These are phyloP conservation scores for Albifimbria verrucaria DNA, from an alignment of 2,329 filamentous ascomycete species.

Conservation along the genomic window DNA sequence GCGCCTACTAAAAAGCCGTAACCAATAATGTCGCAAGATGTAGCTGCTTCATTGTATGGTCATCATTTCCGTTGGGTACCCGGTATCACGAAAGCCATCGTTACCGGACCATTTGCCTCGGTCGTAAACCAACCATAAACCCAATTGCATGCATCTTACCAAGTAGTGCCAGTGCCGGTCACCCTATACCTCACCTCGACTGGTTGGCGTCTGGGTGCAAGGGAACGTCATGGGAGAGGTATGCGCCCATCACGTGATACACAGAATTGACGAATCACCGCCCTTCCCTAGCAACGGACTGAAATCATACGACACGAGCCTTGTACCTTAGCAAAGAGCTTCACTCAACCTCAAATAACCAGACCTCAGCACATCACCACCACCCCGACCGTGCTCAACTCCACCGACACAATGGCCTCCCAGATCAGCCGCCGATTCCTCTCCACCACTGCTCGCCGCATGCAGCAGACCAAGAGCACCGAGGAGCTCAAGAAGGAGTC, in stretches of 20 bases:
- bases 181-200: background rate
- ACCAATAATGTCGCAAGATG: too few species aligned
- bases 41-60: too few species aligned
- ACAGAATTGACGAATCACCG: slow-evolving; percentile 24
- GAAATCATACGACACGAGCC: slow-evolving; percentile 30
- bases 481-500: slow-evolving; percentile 53
- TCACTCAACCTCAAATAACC: slow-evolving; percentile 11
- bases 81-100: too few species aligned
- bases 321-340: slow-evolving; percentile 18
- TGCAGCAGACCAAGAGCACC: slow-evolving; percentile 39
- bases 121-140: too few species aligned
- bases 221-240: background rate
- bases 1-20: too few species aligned
- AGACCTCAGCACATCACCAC: slow-evolving; percentile 13
- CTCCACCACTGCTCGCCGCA: slow-evolving; percentile 50
- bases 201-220: too few species aligned
- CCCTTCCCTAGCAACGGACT: slow-evolving; percentile 12
- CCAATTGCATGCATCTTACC: too few species aligned
- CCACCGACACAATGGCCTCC: slow-evolving; percentile 49
- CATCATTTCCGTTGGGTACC: too few species aligned
- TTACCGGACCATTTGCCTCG: too few species aligned
- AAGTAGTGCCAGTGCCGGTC: too few species aligned
- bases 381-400: slow-evolving; percentile 14
- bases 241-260: slow-evolving; percentile 15
- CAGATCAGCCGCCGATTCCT: slow-evolving; percentile 54